Base-by-base conservation (phyloP, 345 rosid genomes). In the Boechera retrofracta region DNA sequence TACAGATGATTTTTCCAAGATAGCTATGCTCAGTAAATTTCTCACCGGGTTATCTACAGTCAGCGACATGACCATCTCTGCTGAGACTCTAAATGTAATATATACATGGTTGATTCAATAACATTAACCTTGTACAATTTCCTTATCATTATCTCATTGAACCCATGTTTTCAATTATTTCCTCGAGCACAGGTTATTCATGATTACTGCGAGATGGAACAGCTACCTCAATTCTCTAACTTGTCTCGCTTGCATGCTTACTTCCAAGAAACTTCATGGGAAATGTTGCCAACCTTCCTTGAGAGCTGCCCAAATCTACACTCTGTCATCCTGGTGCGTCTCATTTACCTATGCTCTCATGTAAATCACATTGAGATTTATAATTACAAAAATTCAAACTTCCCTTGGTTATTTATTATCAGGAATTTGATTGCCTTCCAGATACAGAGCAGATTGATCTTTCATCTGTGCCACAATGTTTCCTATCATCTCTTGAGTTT, bases 221-320 rank as follows among this genome's bases (percentile, higher is more conserved):
- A n/a, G 4, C 55, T 71, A 18, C 73, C 81, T 58, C 73, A 60
- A 5, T 72, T 78, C 58, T 51, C 41, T 26, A 78, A 72, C 55
- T 44, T 78, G 42, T 48, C 74, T 59, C 24, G 2, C 62, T 72
- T 78, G 73, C 38, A 78, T 21, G 67, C 63, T 55, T 7, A 2
- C 39, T 65, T 72, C 48, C 10, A 7, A 16, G 39, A 39, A 15
- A 38, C 54, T 18, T n/a, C 44, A 1, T 78, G 77, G 81, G 69
- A 49, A 24, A 38, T 65, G 73, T 36, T 78, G 64, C 77, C 73
- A 58, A n/a, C 41, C 32, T 72, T 78, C 0, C 73, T 72, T 29
- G 69, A 51, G 64, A 64, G 57, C 72, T 78, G 56, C 29, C 77
- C 77, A 42, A 76, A 61, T 61, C 64, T 76, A 52, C 64, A 33